Evolutionary conservation across 371 early-diverging fungal species (phyloP).

Genomic region (Phascolomyces articulosus): DNA sequence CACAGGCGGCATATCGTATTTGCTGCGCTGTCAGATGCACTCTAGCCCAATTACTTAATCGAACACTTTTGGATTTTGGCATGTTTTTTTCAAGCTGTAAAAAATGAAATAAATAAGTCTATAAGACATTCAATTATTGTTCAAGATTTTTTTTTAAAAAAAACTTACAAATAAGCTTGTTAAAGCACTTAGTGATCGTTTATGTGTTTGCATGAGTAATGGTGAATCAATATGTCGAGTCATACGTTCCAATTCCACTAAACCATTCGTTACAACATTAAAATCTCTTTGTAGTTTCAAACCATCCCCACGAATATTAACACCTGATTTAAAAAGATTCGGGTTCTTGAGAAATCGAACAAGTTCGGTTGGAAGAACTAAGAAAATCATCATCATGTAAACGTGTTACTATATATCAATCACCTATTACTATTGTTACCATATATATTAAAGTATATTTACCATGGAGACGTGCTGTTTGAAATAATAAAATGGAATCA

Average conservation of each 20-base stretch:
- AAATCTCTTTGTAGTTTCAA: conserved; percentile 53
- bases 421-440: too few relatives aligned
- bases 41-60: conserved; percentile 56
- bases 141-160: background rate
- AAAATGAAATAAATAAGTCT: background rate
- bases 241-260: conserved; percentile 39
- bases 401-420: background rate
- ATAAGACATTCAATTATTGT: background rate
- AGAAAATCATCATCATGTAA: background rate
- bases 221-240: conserved; percentile 1
- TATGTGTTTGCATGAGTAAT: background rate
- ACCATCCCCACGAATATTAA: conserved; percentile 57
- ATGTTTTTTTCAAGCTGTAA: conserved; percentile 54
- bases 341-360: conserved; percentile 38
- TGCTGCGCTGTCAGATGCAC: conserved; percentile 31
- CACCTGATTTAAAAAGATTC: conserved; percentile 53
- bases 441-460: background rate
- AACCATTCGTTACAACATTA: conserved; percentile 49
- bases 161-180: conserved; percentile 6
- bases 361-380: conserved; percentile 47
- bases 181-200: background rate
- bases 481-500: conserved; percentile 47
- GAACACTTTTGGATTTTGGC: conserved; percentile 36
- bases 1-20: conserved; percentile 59
- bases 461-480: conserved; percentile 46